Base-by-base conservation (phyloP, 2,329 filamentous ascomycete genomes). In the Thielaviopsis ethacetica region DNA sequence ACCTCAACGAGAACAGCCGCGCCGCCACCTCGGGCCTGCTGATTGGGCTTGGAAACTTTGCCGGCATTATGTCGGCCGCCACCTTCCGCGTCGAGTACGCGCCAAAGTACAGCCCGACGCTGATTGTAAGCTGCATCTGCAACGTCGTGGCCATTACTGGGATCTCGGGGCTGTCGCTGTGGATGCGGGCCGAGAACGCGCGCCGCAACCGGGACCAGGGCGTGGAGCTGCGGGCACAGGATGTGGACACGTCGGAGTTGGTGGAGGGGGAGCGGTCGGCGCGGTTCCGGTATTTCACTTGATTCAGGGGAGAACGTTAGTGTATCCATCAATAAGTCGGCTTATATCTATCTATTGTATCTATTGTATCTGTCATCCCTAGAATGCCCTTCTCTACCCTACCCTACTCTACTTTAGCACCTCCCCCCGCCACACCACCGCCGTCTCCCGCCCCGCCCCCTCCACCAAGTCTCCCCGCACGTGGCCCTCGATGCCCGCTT, bases 21-120 rank as follows among this genome's bases (percentile, higher is more conserved):
- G 57, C 57, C 6, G 57, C 57, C 4, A 55, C 57, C 4, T 50
- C 41, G 5, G 75, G 72, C 0, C 65, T 77, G 15, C 67, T 75
- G 1, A 74, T 76, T 5, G 75, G 73, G 0, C 64, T 78, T 7
- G 75, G 74, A 0, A 79, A 79, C 60, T 61, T 78, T 2, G 74
- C 71, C 0, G 75, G 76, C 0, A 72, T 78, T 15, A 58, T 78
- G n/a, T 70, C 64, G 2, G 68, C 68, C 7, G 72, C 69, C 0
- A 77, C 73, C 0, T 78, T 78, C 58, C 68, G 75, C 7, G 70
- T 69, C 0, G 70, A 73, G 56, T 77, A 76, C 62, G 75, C 75
- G 1, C 76, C 76, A 0, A 71, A 71, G 57, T 77, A 77, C 61
- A 67, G 72, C 0, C 75, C 75, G 0, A 77, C 74, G 1, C 64